Percentiles rank a stretch among this genome's conserved stretches.
phyloP scores from a whole-genome alignment of 2,329 filamentous ascomycete genomes.

The Mycogone perniciosa region DNA sequence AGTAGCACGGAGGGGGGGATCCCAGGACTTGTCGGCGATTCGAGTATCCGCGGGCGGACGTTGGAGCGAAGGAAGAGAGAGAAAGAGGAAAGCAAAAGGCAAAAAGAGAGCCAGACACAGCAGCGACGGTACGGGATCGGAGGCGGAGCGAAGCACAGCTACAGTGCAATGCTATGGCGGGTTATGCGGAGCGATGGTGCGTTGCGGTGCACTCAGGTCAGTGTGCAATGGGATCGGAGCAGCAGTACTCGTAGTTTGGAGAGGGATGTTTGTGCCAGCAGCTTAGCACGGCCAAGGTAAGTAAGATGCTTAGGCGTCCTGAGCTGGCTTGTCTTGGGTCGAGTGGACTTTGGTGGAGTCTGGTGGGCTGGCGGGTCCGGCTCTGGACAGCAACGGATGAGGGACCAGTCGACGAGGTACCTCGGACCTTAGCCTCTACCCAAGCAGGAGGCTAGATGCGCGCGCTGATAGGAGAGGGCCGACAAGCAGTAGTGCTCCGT shows the following conservation, averaged over 20 bases:
- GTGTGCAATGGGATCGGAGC: conserved; percentile 7
- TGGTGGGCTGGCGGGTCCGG: conserved; percentile 10
- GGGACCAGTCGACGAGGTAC: neutral
- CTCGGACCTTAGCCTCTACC: neutral
- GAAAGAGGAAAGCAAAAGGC: neutral
- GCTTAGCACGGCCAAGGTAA: conserved; percentile 7
- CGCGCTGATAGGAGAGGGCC: neutral
- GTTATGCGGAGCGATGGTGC: conserved; percentile 6
- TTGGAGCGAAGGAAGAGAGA: neutral
- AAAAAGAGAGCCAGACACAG: neutral
- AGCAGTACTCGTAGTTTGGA: neutral
- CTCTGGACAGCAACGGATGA: conserved; percentile 2
- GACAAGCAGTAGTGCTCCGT: neutral
- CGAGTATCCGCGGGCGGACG: neutral
- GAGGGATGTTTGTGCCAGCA: conserved; percentile 12
- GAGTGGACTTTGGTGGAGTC: conserved; percentile 12
- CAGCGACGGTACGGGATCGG: neutral
- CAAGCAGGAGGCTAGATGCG: neutral
- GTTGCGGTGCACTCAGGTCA: neutral
- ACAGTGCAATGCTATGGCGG: conserved; percentile 1
- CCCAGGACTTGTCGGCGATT: conserved; percentile 7
- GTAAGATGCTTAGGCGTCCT: conserved; percentile 10
- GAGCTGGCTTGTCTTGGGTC: conserved; percentile 1
- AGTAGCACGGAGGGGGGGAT: conserved; percentile 9
- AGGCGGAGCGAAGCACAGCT: conserved; percentile 2